Base-by-base conservation (phyloP, 2,329 filamentous ascomycete species). In the Trichocomaceae sp. region DNA sequence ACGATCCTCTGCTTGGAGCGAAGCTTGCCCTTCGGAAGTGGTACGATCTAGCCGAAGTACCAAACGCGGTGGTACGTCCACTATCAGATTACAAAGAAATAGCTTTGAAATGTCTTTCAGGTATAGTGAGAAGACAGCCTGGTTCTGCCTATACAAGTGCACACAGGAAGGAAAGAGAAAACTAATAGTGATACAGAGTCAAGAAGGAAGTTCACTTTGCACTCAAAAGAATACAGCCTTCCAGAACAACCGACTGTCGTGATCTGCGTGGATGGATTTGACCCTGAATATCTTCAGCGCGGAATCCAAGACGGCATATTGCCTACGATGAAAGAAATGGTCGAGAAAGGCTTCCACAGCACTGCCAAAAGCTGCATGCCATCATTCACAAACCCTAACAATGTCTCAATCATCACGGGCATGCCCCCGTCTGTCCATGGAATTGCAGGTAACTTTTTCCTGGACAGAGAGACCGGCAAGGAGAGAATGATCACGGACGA, bases 311-410 rank as follows among this genome's bases (percentile, higher is more conserved):
- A 65, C 47, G 71, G 68, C 7, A 67, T 68, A 39, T 52, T 74
- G 9, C 72, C 72, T 12, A 70, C 63, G 39, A 57, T 72, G 51
- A 61, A 60, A 29, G 56, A 52, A 10, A 69, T 73, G 47, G 57
- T 68, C 6, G 54, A 69, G 5, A 49, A 58, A 5, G 73, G 74
- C 5, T 76, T 76, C 59, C 68, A 73, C 50, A 60, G 61, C 1
- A 71, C 68, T 0, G 74, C 72, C 0, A 65, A 70, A 39, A 67
- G 66, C 45, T 66, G 67, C 31, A 76, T 76, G 72, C 74, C 74
- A 0, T 72, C 74, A 1, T 70, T 76, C 55, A 76, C 74, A 10
- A 76, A 76, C 54, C 71, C 74, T 3, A 76, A 76, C 63, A 76
- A 76, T 52, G 65, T 74, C 3, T 74, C 71, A 50, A 76, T 76